Percentiles rank a stretch among this genome's conserved stretches.
phyloP scores from a whole-genome alignment of 306 rosid species.

The Cercis canadensis region DNA sequence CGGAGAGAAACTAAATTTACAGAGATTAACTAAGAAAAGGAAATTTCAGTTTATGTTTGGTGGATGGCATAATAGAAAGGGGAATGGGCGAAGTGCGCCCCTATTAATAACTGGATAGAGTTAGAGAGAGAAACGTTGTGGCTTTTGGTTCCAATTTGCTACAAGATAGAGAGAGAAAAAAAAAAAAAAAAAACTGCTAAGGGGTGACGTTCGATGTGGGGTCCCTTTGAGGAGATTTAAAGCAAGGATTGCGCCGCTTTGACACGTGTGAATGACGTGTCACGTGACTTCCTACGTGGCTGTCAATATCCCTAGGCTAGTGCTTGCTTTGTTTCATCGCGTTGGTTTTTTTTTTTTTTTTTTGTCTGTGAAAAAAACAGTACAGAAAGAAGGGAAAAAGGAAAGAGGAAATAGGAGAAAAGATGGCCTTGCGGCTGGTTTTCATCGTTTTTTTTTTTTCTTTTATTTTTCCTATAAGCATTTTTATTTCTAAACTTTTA shows the following conservation, averaged over 20 bases:
- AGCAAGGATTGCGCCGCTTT: background rate
- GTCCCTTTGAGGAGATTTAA: background rate
- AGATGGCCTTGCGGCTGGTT: no score
- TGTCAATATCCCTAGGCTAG: conserved; percentile 23
- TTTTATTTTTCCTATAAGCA: no score
- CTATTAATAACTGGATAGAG: background rate
- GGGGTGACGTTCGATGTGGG: conserved; percentile 7
- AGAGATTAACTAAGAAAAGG: conserved; percentile 2
- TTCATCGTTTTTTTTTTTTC: no score
- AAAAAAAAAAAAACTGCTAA: background rate
- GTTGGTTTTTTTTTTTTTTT: no score
- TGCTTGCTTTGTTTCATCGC: no score
- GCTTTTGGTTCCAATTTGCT: background rate
- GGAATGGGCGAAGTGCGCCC: conserved; percentile 20
- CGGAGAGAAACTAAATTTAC: background rate
- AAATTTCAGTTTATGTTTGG: conserved; percentile 14
- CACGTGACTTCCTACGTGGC: conserved; percentile 26
- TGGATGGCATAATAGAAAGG: conserved; percentile 36
- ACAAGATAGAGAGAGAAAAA: no score
- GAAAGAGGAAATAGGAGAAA: no score
- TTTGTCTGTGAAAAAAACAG: no score
- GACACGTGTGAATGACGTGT: conserved; percentile 50
- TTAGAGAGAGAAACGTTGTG: conserved; percentile 18
- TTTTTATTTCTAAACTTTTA: no score
- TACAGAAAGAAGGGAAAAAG: no score